Percentiles rank a stretch among this genome's conserved stretches.
Evolutionary conservation across 306 rosid species (phyloP).

Genomic region (Geum urbanum): DNA sequence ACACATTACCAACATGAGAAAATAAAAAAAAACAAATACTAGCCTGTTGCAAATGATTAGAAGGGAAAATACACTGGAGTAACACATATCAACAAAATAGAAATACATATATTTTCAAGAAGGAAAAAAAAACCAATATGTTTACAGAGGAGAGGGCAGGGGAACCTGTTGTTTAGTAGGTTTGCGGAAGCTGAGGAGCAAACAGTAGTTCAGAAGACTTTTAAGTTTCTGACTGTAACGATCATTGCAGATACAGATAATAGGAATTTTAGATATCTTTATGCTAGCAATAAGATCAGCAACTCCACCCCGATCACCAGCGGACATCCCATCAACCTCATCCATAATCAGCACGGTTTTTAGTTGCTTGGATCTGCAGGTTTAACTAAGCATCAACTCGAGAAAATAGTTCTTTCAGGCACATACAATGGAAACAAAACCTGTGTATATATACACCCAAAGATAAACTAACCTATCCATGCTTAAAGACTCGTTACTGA

Average conservation of each 20-base stretch:
- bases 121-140: too few relatives aligned
- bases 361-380: conserved; percentile 60
- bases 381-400: conserved; percentile 16
- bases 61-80: not conserved
- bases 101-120: not conserved
- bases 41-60: not conserved
- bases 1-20: conserved; percentile 8
- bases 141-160: not conserved
- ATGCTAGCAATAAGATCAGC: conserved; percentile 94
- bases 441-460: not conserved
- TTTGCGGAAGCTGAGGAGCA: conserved; percentile 81
- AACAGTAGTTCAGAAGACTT: conserved; percentile 93
- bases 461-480: conserved; percentile 52
- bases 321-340: conserved; percentile 99
- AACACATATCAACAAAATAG: not conserved
- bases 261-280: conserved; percentile 87
- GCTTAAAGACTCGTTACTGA: conserved; percentile 59
- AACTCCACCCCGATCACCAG: conserved; percentile 98
- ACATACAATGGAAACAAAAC: conserved; percentile 18
- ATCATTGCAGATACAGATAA: conserved; percentile 96
- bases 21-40: conserved; percentile 1
- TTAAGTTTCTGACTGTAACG: conserved; percentile 93
- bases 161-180: conserved; percentile 95
- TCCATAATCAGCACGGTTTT: conserved; percentile 95
- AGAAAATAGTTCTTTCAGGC: conserved; percentile 18